A percentile compares a stretch with the other conserved stretches of the same genome.
phyloP scores from a whole-genome alignment of 768 basidiomycete genomes.

The Psilocybe tampanensis region DNA sequence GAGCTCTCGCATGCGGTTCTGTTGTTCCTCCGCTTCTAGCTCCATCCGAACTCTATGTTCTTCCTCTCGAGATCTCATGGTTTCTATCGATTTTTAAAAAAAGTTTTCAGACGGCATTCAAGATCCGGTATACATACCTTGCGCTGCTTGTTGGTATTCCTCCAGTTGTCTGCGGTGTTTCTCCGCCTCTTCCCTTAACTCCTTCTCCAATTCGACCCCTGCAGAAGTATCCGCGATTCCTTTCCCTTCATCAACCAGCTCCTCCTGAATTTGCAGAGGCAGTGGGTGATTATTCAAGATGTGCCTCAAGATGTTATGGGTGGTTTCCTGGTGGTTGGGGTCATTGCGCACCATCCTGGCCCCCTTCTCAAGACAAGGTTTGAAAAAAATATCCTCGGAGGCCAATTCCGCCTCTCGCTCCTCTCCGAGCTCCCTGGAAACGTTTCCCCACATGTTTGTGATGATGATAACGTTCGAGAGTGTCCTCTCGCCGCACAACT shows the following conservation, averaged over 20 bases:
- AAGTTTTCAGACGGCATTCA: background rate
- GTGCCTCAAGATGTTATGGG: no score
- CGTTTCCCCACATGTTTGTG: conserved; percentile 55
- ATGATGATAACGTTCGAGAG: conserved; percentile 53
- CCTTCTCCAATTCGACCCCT: background rate
- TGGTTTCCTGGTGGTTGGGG: no score
- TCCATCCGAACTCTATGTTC: background rate
- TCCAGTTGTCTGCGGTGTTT: background rate
- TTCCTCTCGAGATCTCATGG: background rate
- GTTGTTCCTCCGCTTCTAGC: background rate
- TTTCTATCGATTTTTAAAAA: background rate
- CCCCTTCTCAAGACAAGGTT: conserved; percentile 48
- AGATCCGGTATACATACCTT: no score
- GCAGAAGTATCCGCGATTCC: background rate
- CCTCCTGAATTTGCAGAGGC: no score
- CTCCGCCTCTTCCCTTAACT: background rate
- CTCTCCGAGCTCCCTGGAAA: conserved; percentile 36
- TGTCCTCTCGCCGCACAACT: conserved; percentile 51
- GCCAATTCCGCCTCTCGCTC: conserved; percentile 46
- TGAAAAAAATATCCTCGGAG: conserved; percentile 46
- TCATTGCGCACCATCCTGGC: conserved; percentile 37
- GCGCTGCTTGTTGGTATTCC: no score
- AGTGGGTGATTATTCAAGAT: no score
- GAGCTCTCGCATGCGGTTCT: background rate
- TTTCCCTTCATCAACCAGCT: no score